Evolutionary conservation across 2,329 filamentous ascomycete species (phyloP), one percentile per base, ranked within the genome.

Genomic region (Aureobasidium musti): DNA sequence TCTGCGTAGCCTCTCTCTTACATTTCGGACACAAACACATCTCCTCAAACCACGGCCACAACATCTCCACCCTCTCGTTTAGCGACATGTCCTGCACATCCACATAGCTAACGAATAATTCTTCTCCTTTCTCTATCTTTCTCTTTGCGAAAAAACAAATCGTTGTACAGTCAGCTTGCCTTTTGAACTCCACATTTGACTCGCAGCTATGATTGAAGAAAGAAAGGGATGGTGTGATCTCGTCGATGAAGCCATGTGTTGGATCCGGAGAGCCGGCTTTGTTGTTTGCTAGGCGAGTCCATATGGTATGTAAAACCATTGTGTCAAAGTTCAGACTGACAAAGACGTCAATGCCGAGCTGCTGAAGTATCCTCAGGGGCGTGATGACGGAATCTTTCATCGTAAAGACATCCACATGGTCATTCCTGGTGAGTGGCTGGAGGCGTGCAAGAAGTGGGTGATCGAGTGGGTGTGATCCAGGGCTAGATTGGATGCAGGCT

Each of bases 211-310:
- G 43, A 47, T 47, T 47, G 8, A 47, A 47, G n/a, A 47, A 23
- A 21, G 43, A 21, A 21, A 47, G 43, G 7, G 23, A 47, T 47
- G 43, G 43, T 21, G 43, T 47, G 21, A 47, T 13, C 43, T 47
- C 43, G 43, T 47, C 43, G 43, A 47, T 23, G 21, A 47, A 47
- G 43, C 43, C 43, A 47, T 21, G 43, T 47, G 4, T 10, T 47
- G 43, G 43, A 47, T 47, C 43, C 43, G n/a, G n/a, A 23, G 43
- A 47, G 43, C 43, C 43, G 19, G 43, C 43, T 47, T 47, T 47
- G 43, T 47, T 47, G n/a, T 47, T 47, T 10, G 43, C 43, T 5
- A 47, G 43, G 21, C 43, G 43, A 47, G 43, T 47, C 43, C 43
- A 47, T 23, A 23, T 47, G n/a, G 43, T 47, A 21, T 47, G 43